phyloP scores from a whole-genome alignment of 2,329 filamentous ascomycete species.

The Fusarium foetens region DNA sequence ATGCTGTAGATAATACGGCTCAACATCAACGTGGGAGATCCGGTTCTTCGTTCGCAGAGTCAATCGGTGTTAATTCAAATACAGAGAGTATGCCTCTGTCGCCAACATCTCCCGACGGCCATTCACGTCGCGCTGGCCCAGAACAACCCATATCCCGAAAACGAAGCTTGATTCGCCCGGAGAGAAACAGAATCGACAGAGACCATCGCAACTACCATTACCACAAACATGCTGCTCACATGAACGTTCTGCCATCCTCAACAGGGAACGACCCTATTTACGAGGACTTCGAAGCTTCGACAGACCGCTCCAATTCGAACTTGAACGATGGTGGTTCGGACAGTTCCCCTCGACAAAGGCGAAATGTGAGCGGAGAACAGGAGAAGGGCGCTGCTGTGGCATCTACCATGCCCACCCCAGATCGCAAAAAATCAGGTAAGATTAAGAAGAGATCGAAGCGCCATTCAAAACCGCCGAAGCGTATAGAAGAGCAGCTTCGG shows the following conservation, averaged over 20 bases:
- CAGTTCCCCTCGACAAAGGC: conserved; percentile 54
- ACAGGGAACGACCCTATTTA: conserved; percentile 91
- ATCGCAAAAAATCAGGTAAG: conserved; percentile 65
- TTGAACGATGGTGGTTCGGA: conserved; percentile 60
- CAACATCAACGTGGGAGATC: conserved; percentile 67
- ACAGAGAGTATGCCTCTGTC: conserved; percentile 67
- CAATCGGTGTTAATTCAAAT: conserved; percentile 65
- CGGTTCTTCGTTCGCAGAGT: conserved; percentile 67
- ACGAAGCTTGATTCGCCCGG: conserved; percentile 87
- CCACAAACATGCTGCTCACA: conserved; percentile 91
- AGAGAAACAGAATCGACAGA: conserved; percentile 84
- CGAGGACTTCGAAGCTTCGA: conserved; percentile 78
- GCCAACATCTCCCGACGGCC: conserved; percentile 52
- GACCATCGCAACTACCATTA: conserved; percentile 97
- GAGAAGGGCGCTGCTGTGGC: conserved; percentile 47
- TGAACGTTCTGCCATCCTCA: conserved; percentile 88
- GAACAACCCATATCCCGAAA: conserved; percentile 70
- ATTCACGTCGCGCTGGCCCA: conserved; percentile 44
- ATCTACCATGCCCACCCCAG: conserved; percentile 48
- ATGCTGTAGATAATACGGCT: conserved; percentile 53
- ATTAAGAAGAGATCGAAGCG: conserved; percentile 66
- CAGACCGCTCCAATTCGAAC: conserved; percentile 61
- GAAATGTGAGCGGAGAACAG: conserved; percentile 47
- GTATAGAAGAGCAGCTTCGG: conserved; percentile 71
- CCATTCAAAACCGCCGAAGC: conserved; percentile 60